Percentiles rank a stretch among this genome's conserved stretches.
phyloP scores from a whole-genome alignment of 176 grass and related monocot genomes.

The Hordeum marinum region DNA sequence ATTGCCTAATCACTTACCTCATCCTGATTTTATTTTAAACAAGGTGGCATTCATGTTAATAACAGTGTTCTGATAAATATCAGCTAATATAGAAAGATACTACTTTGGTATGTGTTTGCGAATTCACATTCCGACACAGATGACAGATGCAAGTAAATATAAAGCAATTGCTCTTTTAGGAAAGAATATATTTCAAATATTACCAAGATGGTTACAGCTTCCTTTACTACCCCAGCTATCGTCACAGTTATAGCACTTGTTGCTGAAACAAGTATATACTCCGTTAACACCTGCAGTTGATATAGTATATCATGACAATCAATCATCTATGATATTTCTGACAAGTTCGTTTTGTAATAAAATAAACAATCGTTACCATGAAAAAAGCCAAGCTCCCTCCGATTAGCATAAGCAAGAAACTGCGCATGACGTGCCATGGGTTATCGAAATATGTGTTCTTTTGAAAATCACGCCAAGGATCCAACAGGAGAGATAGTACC shows the following conservation, averaged over 20 bases:
- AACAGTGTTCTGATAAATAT: background rate
- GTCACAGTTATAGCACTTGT: conserved; percentile 97
- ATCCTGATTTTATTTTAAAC: background rate
- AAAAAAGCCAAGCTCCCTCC: conserved; percentile 94
- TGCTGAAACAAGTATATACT: conserved; percentile 99
- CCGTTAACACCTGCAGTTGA: conserved; percentile 87
- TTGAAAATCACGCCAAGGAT: conserved; percentile 89
- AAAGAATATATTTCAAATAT: conserved; percentile 8
- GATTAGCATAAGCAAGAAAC: conserved; percentile 88
- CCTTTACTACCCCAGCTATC: conserved; percentile 98
- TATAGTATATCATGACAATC: conserved; percentile 25
- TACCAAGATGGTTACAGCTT: conserved; percentile 99
- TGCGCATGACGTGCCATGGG: conserved; percentile 71
- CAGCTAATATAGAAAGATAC: background rate
- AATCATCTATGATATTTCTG: background rate
- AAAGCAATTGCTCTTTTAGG: background rate
- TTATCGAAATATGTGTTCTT: conserved; percentile 87
- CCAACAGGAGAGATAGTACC: conserved; percentile 84
- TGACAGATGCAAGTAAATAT: background rate
- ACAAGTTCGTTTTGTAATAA: conserved; percentile 1
- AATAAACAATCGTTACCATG: conserved; percentile 59
- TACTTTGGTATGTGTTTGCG: background rate
- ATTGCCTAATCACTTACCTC: background rate
- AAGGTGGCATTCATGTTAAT: conserved; percentile 11
- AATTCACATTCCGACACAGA: conserved; percentile 1